Percentiles rank a stretch among this genome's conserved stretches.
Evolutionary conservation across 257 asterid genomes (phyloP).

Genomic region (Lycium ferocissimum): DNA sequence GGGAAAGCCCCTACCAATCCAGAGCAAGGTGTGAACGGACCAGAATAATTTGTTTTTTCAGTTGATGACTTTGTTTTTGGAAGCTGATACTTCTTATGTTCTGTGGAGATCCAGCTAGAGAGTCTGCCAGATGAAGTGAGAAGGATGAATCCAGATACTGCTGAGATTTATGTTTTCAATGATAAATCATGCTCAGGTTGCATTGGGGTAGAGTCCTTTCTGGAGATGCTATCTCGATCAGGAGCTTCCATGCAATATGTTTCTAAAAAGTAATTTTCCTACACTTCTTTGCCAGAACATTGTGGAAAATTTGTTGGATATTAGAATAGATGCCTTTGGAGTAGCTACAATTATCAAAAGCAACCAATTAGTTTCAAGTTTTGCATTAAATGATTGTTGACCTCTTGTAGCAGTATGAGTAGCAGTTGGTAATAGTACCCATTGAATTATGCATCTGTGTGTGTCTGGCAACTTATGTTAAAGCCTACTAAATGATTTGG

Average conservation of each 20-base stretch:
- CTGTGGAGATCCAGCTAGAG: slow-evolving; percentile 57
- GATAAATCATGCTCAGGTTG: slow-evolving; percentile 51
- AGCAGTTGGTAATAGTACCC: neutral
- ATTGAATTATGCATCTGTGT: neutral
- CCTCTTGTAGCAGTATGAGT: slow-evolving; percentile 14
- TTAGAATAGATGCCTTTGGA: neutral
- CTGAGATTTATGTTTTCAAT: slow-evolving; percentile 61
- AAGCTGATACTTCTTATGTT: slow-evolving; percentile 39
- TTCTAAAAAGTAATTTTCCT: slow-evolving; percentile 68
- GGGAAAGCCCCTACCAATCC: slow-evolving; percentile 59
- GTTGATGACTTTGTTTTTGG: slow-evolving; percentile 31
- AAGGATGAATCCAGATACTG: slow-evolving; percentile 71
- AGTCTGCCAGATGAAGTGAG: slow-evolving; percentile 63
- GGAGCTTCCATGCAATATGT: slow-evolving; percentile 76
- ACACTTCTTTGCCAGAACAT: slow-evolving; percentile 29
- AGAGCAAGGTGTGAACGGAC: slow-evolving; percentile 56
- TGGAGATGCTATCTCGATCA: slow-evolving; percentile 61
- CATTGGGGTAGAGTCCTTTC: slow-evolving; percentile 68
- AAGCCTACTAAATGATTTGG: neutral
- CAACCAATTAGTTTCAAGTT: neutral
- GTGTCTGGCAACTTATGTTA: neutral
- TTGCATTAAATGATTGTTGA: slow-evolving; percentile 12
- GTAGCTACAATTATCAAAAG: slow-evolving; percentile 17
- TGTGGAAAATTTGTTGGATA: slow-evolving; percentile 11
- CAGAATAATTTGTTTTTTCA: slow-evolving; percentile 16